These are phyloP conservation scores for Danielia oregonensis DNA, from an alignment of 805 yeast species.

Conservation along the genomic window DNA sequence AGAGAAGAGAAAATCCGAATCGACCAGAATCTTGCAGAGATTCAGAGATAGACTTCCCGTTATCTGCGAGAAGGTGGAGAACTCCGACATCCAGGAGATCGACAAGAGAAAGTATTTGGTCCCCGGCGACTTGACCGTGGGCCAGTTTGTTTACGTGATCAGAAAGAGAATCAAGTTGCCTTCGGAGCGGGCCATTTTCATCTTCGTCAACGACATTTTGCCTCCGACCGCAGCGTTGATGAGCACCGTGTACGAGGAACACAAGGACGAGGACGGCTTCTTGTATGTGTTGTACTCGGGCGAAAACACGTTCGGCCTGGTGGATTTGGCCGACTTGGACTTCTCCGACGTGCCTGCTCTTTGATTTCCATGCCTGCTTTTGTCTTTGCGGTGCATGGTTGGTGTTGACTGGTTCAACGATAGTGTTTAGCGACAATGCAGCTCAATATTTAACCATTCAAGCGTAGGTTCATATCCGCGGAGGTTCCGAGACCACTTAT, in stretches of 20 bases:
- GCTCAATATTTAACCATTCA: too few relatives aligned
- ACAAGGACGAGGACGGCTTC: conserved; percentile 97
- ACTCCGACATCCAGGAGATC: conserved; percentile 91
- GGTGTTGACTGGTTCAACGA: conserved; percentile 1
- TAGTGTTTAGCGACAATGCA: conserved; percentile 1
- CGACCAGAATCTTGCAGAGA: conserved; percentile 83
- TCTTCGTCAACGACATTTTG: conserved; percentile 92
- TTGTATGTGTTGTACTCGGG: conserved; percentile 94
- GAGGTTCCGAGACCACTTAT: too few relatives aligned
- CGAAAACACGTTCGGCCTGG: conserved; percentile 89
- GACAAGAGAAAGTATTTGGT: conserved; percentile 97
- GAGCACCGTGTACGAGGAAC: conserved; percentile 93
- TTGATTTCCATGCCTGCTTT: neutral
- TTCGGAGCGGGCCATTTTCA: conserved; percentile 96
- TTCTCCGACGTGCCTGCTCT: conserved; percentile 9
- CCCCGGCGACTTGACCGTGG: conserved; percentile 93
- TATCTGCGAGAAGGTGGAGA: conserved; percentile 95
- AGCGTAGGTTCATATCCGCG: too few relatives aligned
- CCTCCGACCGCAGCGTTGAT: conserved; percentile 98
- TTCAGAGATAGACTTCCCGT: conserved; percentile 93
- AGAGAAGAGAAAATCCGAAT: conserved; percentile 94
- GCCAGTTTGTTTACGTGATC: conserved; percentile 96
- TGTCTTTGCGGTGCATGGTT: neutral
- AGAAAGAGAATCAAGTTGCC: conserved; percentile 94
- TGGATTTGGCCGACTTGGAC: conserved; percentile 18